Conservation (phyloP, 2,329 filamentous ascomycete species). For the Amesomyces nigricolor region DNA sequence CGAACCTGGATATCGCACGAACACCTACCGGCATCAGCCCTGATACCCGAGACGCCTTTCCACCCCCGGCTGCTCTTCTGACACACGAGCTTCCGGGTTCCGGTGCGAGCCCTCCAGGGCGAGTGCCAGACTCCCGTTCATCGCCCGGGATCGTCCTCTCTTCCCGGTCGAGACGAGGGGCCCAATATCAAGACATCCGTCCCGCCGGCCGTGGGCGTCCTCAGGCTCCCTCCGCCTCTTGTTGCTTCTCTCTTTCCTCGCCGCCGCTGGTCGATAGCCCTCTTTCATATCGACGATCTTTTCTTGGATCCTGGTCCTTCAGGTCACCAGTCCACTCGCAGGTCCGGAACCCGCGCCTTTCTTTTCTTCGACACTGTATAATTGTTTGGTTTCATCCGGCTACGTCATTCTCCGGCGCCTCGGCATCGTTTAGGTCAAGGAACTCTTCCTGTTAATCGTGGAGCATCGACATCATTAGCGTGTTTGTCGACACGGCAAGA, state of each 20-base stretch:
- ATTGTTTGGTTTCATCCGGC: slow-evolving; percentile 23
- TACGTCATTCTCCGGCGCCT: slow-evolving; percentile 21
- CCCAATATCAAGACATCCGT: slow-evolving; percentile 30
- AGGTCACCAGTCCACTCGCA: slow-evolving; percentile 33
- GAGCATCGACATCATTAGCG: slow-evolving; percentile 12
- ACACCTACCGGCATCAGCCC: slow-evolving; percentile 35
- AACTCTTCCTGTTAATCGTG: not conserved
- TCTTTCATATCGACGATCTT: slow-evolving; percentile 45
- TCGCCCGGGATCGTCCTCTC: slow-evolving; percentile 14
- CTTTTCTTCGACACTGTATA: slow-evolving; percentile 30
- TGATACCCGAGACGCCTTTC: slow-evolving; percentile 36
- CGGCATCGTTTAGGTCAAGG: slow-evolving; percentile 3
- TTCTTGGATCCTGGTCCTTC: slow-evolving; percentile 30
- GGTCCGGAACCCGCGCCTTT: slow-evolving; percentile 49
- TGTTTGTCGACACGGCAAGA: slow-evolving; percentile 24
- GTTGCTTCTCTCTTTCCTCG: slow-evolving; percentile 29
- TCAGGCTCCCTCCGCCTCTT: slow-evolving; percentile 26
- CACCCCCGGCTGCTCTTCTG: slow-evolving; percentile 34
- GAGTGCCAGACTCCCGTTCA: slow-evolving; percentile 22
- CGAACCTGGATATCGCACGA: slow-evolving; percentile 46
- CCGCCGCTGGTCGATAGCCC: slow-evolving; percentile 45
- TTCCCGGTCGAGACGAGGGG: slow-evolving; percentile 12
- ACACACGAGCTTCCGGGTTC: slow-evolving; percentile 36
- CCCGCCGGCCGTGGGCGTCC: slow-evolving; percentile 23
- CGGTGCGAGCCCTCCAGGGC: slow-evolving; percentile 36